These are phyloP conservation scores for Populus hybrid DNA, from an alignment of 441 rosid species.

Conservation along the genomic window DNA sequence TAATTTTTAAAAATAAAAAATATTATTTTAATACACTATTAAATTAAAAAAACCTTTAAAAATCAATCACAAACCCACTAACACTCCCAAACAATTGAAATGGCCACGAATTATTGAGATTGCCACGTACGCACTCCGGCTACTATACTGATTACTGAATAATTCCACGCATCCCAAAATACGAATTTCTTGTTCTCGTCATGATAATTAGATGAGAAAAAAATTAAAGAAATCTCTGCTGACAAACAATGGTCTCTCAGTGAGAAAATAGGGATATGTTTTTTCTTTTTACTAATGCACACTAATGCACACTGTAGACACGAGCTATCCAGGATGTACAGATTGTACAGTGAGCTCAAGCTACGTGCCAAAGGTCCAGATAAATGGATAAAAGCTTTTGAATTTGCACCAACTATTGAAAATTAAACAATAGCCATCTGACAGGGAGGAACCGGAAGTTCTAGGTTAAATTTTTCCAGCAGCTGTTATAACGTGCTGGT, in stretches of 20 bases:
- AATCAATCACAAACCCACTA: too few relatives aligned
- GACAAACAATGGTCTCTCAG: neutral
- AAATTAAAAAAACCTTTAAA: too few relatives aligned
- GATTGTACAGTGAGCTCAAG: neutral
- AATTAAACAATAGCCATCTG: neutral
- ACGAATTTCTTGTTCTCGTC: neutral
- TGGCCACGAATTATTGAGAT: too few relatives aligned
- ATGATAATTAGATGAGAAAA: neutral
- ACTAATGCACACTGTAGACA: neutral
- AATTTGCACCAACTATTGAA: neutral
- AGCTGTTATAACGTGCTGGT: neutral
- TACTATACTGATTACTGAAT: too few relatives aligned
- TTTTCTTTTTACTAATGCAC: too few relatives aligned
- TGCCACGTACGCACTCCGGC: too few relatives aligned
- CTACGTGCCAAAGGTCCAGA: neutral
- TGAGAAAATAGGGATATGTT: neutral
- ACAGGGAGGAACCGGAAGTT: neutral
- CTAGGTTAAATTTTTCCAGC: neutral
- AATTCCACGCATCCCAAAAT: neutral
- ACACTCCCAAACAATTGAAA: too few relatives aligned
- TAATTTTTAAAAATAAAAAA: too few relatives aligned
- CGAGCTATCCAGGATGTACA: neutral
- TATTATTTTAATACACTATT: too few relatives aligned
- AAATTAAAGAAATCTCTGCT: neutral
- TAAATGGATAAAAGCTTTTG: neutral